Evolutionary conservation across 805 yeast species (phyloP).

Genomic region (Barnettozyma pratensis): DNA sequence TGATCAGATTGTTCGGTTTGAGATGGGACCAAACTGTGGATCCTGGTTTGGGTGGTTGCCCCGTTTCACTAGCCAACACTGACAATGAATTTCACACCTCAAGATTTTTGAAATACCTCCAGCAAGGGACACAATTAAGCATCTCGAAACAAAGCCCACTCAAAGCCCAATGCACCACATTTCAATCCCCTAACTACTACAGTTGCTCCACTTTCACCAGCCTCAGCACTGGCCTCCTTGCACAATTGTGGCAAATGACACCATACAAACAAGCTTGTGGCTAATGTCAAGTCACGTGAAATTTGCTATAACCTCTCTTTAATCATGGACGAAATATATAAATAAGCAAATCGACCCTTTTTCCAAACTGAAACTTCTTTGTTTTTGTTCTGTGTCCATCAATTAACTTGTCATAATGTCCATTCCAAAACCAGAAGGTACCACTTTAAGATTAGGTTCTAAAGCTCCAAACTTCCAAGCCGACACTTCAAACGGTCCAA

Average conservation of each 20-base stretch:
- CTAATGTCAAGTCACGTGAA: constrained; percentile 20
- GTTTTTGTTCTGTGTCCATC: background rate
- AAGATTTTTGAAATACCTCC: no score
- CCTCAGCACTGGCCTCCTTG: background rate
- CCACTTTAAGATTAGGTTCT: constrained; percentile 48
- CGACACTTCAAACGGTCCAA: constrained; percentile 57
- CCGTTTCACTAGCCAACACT: no score
- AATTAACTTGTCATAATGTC: constrained; percentile 27
- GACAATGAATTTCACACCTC: no score
- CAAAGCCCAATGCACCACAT: background rate
- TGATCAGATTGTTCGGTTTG: no score
- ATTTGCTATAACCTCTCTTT: constrained; percentile 5
- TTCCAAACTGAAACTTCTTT: background rate
- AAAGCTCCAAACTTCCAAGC: constrained; percentile 65
- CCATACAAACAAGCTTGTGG: constrained; percentile 1
- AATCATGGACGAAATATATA: constrained; percentile 1
- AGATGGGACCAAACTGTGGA: no score
- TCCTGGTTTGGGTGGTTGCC: no score
- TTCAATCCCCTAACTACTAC: background rate
- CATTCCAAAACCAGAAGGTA: constrained; percentile 34
- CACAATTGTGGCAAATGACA: background rate
- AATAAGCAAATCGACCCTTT: background rate
- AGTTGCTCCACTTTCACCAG: background rate
- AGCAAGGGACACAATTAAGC: no score
- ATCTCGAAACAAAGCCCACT: background rate